phyloP scores from a whole-genome alignment of 2,329 filamentous ascomycete genomes.

The Akanthomyces lecanii region DNA sequence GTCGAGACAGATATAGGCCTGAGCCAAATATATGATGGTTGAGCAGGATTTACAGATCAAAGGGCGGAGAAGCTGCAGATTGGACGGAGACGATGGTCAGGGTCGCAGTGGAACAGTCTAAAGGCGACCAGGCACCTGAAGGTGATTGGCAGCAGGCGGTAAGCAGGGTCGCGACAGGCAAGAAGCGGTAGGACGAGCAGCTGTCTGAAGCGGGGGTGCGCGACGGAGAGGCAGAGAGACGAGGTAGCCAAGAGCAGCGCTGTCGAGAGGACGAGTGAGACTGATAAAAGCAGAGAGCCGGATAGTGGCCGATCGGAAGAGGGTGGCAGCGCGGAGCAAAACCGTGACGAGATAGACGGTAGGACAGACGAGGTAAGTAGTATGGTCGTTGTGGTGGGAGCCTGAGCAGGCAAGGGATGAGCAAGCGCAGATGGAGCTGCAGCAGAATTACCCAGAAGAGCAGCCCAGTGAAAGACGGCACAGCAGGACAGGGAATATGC shows the following conservation, averaged over 20 bases:
- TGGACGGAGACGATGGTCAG: not conserved
- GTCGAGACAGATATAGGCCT: not conserved
- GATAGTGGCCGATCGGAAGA: slow-evolving; percentile 8
- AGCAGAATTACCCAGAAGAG: not conserved
- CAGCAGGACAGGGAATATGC: not conserved
- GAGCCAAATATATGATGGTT: slow-evolving; percentile 2
- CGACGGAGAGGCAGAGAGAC: not conserved
- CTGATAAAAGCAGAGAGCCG: not conserved
- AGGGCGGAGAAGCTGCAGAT: slow-evolving; percentile 1
- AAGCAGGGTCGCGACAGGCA: not conserved
- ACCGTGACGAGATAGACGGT: slow-evolving; percentile 7
- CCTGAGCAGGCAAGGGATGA: not conserved
- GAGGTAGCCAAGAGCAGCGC: not conserved
- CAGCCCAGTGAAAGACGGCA: not conserved
- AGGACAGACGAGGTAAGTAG: not conserved
- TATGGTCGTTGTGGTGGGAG: not conserved
- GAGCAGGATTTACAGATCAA: not conserved
- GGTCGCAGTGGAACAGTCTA: not conserved
- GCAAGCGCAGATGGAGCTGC: slow-evolving; percentile 5
- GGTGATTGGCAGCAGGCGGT: not conserved
- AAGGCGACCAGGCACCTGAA: not conserved
- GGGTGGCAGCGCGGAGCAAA: slow-evolving; percentile 2
- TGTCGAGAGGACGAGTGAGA: not conserved
- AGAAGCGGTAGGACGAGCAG: not conserved
- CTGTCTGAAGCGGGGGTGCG: too few species aligned